Evolutionary conservation across 164 flowering plant species (phyloP).

Genomic region (Stephania cephalantha): DNA sequence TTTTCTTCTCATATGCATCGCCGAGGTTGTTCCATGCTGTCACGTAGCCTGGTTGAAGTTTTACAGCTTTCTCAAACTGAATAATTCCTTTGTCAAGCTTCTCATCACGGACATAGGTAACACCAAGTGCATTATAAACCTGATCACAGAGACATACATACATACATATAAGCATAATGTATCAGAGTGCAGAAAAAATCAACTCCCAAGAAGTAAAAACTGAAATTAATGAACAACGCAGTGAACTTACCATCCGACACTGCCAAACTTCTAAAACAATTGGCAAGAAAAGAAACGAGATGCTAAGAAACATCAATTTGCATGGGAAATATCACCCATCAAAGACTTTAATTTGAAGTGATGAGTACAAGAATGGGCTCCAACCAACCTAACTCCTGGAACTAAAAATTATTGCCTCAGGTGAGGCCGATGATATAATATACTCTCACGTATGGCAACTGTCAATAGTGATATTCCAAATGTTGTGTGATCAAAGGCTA

Average conservation of each 20-base stretch:
- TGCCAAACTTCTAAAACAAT: not conserved
- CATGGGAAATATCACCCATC: not conserved
- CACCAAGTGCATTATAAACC: conserved; percentile 95
- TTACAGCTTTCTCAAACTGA: conserved; percentile 77
- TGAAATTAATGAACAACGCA: not conserved
- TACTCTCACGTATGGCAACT: too few relatives aligned
- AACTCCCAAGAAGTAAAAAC: not conserved
- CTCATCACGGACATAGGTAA: conserved; percentile 67
- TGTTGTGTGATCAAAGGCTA: too few relatives aligned
- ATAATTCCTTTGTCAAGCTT: conserved; percentile 79
- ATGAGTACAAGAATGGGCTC: too few relatives aligned
- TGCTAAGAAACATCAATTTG: not conserved
- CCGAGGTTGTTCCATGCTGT: conserved; percentile 98
- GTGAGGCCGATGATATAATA: too few relatives aligned
- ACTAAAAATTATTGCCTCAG: too few relatives aligned
- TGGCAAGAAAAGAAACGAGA: not conserved
- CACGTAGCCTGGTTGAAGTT: conserved; percentile 90
- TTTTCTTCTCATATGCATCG: conserved; percentile 87
- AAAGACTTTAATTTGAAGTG: too few relatives aligned
- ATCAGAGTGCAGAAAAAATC: not conserved
- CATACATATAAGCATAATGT: not conserved
- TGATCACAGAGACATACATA: conserved; percentile 15
- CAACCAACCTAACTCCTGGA: too few relatives aligned
- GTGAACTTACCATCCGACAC: too few relatives aligned
- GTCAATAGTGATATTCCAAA: too few relatives aligned